Percentiles rank a stretch among this genome's conserved stretches.
Evolutionary conservation across 2,329 filamentous ascomycete genomes (phyloP).

Genomic region (Bertia moriformis): DNA sequence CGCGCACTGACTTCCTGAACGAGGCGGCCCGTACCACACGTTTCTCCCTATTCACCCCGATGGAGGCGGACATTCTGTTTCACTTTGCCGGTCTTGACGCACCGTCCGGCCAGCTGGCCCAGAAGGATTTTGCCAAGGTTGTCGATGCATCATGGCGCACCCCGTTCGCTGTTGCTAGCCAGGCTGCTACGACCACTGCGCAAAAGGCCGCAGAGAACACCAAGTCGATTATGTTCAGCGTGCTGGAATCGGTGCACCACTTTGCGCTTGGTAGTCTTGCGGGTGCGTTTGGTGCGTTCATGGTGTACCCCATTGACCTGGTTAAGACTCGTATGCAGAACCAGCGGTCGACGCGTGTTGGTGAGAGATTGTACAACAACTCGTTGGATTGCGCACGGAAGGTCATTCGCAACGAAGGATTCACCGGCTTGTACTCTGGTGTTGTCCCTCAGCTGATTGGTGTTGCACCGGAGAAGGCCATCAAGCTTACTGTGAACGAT

Average conservation of each 20-base stretch:
- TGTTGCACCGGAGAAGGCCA: constrained; percentile 97
- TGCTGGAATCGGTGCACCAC: constrained; percentile 73
- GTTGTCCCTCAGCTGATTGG: constrained; percentile 89
- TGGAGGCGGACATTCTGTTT: constrained; percentile 97
- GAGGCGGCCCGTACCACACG: constrained; percentile 82
- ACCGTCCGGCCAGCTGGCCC: constrained; percentile 67
- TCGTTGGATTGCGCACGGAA: constrained; percentile 90
- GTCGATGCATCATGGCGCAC: constrained; percentile 84
- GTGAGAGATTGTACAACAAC: constrained; percentile 88
- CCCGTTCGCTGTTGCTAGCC: constrained; percentile 35
- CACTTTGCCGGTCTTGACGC: constrained; percentile 92
- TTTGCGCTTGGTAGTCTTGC: constrained; percentile 80
- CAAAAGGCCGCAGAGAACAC: constrained; percentile 34
- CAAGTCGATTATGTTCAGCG: constrained; percentile 41
- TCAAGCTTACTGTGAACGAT: constrained; percentile 97
- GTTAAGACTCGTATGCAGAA: constrained; percentile 99
- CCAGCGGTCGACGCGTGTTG: constrained; percentile 69
- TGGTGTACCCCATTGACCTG: constrained; percentile 97
- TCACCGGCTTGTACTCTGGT: constrained; percentile 81
- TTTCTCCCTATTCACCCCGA: constrained; percentile 91
- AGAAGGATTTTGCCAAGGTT: constrained; percentile 83
- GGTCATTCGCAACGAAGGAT: constrained; percentile 82
- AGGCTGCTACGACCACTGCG: constrained; percentile 14
- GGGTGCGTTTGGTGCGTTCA: constrained; percentile 94
- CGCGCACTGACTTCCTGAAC: constrained; percentile 82